phyloP scores from a whole-genome alignment of 768 basidiomycete genomes.

The Pleurotus djamor region DNA sequence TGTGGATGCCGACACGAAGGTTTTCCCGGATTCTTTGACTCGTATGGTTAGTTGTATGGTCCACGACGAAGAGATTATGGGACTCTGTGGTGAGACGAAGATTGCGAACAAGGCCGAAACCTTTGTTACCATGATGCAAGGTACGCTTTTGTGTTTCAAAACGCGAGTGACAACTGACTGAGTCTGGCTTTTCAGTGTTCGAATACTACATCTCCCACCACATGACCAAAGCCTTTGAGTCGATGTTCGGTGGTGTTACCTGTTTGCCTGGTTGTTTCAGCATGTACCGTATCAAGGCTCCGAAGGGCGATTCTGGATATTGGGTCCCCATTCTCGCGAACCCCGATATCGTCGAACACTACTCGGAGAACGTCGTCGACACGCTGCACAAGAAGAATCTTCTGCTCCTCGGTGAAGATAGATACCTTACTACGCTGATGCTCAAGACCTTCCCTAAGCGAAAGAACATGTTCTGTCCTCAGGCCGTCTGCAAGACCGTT shows the following conservation, averaged over 20 bases:
- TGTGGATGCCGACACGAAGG: constrained; percentile 97
- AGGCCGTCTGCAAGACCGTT: constrained; percentile 98
- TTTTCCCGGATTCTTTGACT: constrained; percentile 97
- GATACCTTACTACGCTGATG: constrained; percentile 96
- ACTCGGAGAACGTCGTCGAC: constrained; percentile 99
- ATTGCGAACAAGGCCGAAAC: constrained; percentile 99
- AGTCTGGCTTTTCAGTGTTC: constrained; percentile 60
- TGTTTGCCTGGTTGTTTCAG: constrained; percentile 99
- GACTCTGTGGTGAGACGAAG: constrained; percentile 98
- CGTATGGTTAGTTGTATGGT: constrained; percentile 98
- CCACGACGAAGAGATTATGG: constrained; percentile 97
- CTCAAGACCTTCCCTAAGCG: constrained; percentile 99
- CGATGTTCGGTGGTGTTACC: constrained; percentile 99
- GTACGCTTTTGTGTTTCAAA: constrained; percentile 40
- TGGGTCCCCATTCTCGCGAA: constrained; percentile 99
- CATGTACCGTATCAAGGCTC: constrained; percentile 99
- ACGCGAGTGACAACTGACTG: no score
- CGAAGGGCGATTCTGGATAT: constrained; percentile 93
- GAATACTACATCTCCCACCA: constrained; percentile 99
- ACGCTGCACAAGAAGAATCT: constrained; percentile 99
- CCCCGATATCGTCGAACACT: constrained; percentile 98
- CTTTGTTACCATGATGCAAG: constrained; percentile 99
- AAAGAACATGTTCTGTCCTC: constrained; percentile 98
- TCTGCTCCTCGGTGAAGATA: constrained; percentile 97
- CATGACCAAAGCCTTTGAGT: constrained; percentile 98